phyloP scores from a whole-genome alignment of 495 filamentous ascomycete species.

The Penicillium goetzii region DNA sequence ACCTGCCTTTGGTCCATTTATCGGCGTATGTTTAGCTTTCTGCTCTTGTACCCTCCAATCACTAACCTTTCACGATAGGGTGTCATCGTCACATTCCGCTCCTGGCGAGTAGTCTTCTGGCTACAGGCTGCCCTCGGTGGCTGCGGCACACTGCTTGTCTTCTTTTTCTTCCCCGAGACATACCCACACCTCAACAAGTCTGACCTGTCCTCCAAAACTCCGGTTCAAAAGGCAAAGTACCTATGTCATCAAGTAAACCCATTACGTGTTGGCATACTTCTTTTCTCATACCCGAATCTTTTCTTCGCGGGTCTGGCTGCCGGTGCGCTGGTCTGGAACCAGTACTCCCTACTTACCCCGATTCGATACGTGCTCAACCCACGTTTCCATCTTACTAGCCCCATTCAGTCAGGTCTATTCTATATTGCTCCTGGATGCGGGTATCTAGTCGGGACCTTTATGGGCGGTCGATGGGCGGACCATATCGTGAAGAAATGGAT shows the following conservation, averaged over 20 bases:
- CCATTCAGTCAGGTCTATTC: constrained; percentile 69
- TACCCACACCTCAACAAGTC: constrained; percentile 61
- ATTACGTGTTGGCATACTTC: constrained; percentile 57
- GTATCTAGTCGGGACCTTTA: constrained; percentile 69
- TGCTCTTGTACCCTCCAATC: neutral
- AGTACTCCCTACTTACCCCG: constrained; percentile 72
- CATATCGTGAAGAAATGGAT: constrained; percentile 66
- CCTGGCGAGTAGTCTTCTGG: constrained; percentile 75
- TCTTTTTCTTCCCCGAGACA: constrained; percentile 70
- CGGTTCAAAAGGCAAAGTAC: constrained; percentile 50
- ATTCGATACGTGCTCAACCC: constrained; percentile 77
- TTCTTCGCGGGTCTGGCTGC: constrained; percentile 63
- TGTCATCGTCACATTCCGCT: constrained; percentile 69
- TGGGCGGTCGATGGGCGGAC: constrained; percentile 74
- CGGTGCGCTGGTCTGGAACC: constrained; percentile 69
- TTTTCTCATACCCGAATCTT: constrained; percentile 67
- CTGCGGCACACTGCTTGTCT: constrained; percentile 58
- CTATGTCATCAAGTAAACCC: constrained; percentile 67
- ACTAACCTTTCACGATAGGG: constrained; percentile 40
- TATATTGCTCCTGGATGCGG: constrained; percentile 75
- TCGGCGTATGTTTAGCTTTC: constrained; percentile 42
- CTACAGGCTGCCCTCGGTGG: constrained; percentile 68
- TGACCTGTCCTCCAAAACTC: constrained; percentile 55
- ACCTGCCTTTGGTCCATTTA: constrained; percentile 70
- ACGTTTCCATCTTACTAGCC: constrained; percentile 67